phyloP scores from a whole-genome alignment of 2,329 filamentous ascomycete genomes.

The Diaporthe helianthi region DNA sequence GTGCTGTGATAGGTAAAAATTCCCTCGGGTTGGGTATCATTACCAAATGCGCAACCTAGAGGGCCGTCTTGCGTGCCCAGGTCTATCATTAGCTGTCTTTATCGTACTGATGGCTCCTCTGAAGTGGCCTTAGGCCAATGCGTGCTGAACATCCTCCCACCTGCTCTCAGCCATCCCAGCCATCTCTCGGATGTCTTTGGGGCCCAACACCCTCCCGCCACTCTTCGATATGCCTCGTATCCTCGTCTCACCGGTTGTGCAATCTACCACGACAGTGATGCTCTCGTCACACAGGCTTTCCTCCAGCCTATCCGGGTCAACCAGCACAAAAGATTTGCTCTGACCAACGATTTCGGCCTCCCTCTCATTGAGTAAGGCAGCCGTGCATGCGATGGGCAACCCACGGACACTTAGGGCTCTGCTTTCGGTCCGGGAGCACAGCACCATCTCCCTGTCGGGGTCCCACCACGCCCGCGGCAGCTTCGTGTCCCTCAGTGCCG shows the following conservation, averaged over 20 bases:
- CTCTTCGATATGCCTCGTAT: conserved; percentile 81
- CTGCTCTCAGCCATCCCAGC: conserved; percentile 66
- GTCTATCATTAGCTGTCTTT: neutral
- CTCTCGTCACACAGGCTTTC: conserved; percentile 83
- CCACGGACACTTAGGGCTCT: conserved; percentile 65
- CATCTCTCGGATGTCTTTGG: conserved; percentile 66
- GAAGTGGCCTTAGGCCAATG: conserved; percentile 42
- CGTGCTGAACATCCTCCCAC: conserved; percentile 66
- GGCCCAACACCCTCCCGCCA: conserved; percentile 76
- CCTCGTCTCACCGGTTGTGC: conserved; percentile 56
- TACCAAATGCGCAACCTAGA: neutral
- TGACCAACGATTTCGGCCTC: conserved; percentile 52
- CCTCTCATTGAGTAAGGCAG: conserved; percentile 76
- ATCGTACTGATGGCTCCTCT: conserved; percentile 30
- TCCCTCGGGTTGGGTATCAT: conserved; percentile 27
- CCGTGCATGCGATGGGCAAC: conserved; percentile 78
- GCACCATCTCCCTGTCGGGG: conserved; percentile 75
- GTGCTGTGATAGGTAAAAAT: neutral
- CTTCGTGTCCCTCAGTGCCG: conserved; percentile 78
- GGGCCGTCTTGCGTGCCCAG: too few species aligned
- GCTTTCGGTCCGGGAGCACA: conserved; percentile 70
- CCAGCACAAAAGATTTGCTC: conserved; percentile 75
- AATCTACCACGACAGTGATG: conserved; percentile 84
- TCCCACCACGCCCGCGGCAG: conserved; percentile 86
- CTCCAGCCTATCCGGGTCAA: conserved; percentile 90